A percentile compares a stretch with the other conserved stretches of the same genome.
Evolutionary conservation across 164 flowering plant genomes (phyloP).

Genomic region (Platanus orientalis): DNA sequence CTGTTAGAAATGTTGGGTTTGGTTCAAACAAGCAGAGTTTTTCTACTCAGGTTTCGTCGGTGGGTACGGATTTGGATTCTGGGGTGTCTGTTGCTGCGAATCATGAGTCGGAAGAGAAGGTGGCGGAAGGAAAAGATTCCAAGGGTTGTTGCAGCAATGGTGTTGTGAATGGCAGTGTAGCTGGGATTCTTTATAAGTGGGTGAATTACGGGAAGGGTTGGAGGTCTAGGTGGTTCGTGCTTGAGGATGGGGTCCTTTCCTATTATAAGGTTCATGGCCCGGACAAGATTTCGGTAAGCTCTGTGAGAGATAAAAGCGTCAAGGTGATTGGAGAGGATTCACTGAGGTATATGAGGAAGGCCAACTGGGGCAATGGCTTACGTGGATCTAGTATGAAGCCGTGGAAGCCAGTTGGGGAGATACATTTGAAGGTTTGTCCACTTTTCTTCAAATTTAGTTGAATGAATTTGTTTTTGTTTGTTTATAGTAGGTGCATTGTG

Average conservation of each 20-base stretch:
- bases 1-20: conserved; percentile 22
- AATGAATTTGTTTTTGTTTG: background rate
- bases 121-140: conserved; percentile 28
- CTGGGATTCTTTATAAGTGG: conserved; percentile 86
- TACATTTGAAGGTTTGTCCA: conserved; percentile 81
- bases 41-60: conserved; percentile 44
- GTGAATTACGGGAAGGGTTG: conserved; percentile 94
- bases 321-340: conserved; percentile 82
- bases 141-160: conserved; percentile 25
- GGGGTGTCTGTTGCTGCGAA: conserved; percentile 9
- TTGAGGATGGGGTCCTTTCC: conserved; percentile 90
- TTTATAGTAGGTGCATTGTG: background rate
- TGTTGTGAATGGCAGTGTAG: conserved; percentile 38
- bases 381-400: conserved; percentile 30
- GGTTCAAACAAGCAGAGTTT: conserved; percentile 39
- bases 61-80: conserved; percentile 25
- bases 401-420: conserved; percentile 89
- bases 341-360: conserved; percentile 52
- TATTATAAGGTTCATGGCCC: conserved; percentile 94
- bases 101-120: conserved; percentile 21
- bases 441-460: background rate
- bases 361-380: conserved; percentile 18
- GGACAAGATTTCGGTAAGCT: conserved; percentile 60
- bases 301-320: conserved; percentile 45
- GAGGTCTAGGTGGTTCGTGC: conserved; percentile 75